Evolutionary conservation across 768 basidiomycete species (phyloP), one percentile per base, ranked within the genome.

Genomic region (Suillus subalutaceus): DNA sequence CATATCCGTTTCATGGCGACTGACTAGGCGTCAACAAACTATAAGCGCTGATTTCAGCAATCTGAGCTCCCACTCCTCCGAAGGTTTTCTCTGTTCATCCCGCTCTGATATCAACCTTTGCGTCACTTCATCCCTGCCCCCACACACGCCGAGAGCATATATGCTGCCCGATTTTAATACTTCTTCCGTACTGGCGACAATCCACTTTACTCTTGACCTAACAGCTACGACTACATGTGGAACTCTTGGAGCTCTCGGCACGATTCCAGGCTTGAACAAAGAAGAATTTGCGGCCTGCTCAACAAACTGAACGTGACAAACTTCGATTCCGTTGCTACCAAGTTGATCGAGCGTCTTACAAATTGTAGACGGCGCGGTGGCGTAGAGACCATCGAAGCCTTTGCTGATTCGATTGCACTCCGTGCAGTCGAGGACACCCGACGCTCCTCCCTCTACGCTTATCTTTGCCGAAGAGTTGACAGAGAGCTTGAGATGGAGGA

Each of bases 221-320:
- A 43, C 58, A 43, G 10, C 26, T 20, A 38, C 26, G 18, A 32
- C 16, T 41, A 41, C 26, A 60, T 60, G 59, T 76, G 75, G 75
- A 68, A 65, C 16, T 67, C 73, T 3, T 71, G 73, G 71, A 74
- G 70, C 56, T 60, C 69, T 13, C 69, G 69, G 5, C 48, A 71
- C 60, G 76, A 80, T 71, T 75, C 78, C 20, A 78, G 78, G 48
- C 75, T 79, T 65, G 79, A 85, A 58, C 81, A 84, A 64, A 79
- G 83, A 62, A 83, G 83, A 72, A 81, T 86, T 71, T 86, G 86
- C 72, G 80, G 84, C 52, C 73, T 87, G 63, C 80, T 88, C 68
- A 88, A 88, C 83, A 86, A 85, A 79, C 79, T 88, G 44, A 84
- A 85, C 4, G 74, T 81, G 67, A 80, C 83, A 67, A 82, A 81